These are phyloP conservation scores for Zalerion maritima DNA, from an alignment of 495 filamentous ascomycete species.

Conservation along the genomic window DNA sequence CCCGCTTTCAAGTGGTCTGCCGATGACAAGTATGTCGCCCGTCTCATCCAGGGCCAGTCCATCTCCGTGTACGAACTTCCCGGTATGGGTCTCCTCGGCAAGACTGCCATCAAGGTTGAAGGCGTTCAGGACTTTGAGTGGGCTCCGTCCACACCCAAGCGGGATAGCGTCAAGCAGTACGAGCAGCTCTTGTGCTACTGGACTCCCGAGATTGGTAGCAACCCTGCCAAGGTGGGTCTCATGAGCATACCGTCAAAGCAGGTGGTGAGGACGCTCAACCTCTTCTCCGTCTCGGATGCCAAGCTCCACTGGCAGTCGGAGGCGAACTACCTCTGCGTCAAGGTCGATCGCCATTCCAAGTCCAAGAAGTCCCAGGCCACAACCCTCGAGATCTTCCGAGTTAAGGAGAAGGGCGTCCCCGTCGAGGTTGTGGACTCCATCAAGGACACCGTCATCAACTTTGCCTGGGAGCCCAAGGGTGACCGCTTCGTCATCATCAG, in stretches of 20 bases:
- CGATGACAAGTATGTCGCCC: constrained; percentile 91
- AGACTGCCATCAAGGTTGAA: constrained; percentile 83
- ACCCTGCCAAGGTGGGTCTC: constrained; percentile 89
- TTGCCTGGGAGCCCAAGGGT: constrained; percentile 96
- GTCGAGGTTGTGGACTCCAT: constrained; percentile 95
- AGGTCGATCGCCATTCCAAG: constrained; percentile 97
- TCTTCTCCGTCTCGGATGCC: constrained; percentile 94
- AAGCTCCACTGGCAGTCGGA: constrained; percentile 97
- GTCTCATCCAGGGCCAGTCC: constrained; percentile 72
- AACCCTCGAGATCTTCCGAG: constrained; percentile 94
- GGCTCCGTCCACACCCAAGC: constrained; percentile 66
- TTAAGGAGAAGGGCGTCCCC: constrained; percentile 90
- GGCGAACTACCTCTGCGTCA: constrained; percentile 85
- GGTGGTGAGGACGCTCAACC: constrained; percentile 80
- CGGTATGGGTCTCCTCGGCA: constrained; percentile 78
- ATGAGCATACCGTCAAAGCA: constrained; percentile 95
- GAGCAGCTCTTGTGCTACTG: constrained; percentile 97
- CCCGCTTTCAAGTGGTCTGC: constrained; percentile 98
- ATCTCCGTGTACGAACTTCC: constrained; percentile 93
- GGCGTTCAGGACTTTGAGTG: constrained; percentile 97
- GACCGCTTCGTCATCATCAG: constrained; percentile 95
- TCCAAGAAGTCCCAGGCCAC: constrained; percentile 95
- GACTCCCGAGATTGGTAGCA: constrained; percentile 96
- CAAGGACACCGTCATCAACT: constrained; percentile 97
- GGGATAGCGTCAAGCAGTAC: constrained; percentile 72